Conservation (phyloP, 1,284 basidiomycete genomes). For the Neonothopanus nambi region DNA sequence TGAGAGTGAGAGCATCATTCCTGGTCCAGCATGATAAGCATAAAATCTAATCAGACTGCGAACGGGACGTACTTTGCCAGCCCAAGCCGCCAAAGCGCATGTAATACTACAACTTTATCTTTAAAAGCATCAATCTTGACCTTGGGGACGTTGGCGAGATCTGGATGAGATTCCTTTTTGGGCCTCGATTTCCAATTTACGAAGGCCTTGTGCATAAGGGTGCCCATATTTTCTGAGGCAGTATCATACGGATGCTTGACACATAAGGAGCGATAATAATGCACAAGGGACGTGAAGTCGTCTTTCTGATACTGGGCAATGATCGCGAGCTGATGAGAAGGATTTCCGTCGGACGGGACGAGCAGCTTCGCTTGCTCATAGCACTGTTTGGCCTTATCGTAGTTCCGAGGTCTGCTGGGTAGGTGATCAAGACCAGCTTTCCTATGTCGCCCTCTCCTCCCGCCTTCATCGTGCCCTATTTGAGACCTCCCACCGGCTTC, state of each 20-base stretch:
- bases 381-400: conserved; percentile 73
- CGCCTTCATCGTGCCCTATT: conserved; percentile 61
- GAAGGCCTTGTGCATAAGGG: conserved; percentile 66
- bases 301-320: conserved; percentile 85
- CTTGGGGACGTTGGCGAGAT: conserved; percentile 37
- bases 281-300: conserved; percentile 76
- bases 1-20: conserved; percentile 45
- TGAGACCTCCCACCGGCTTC: conserved; percentile 66
- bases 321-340: conserved; percentile 95
- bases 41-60: not conserved
- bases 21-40: conserved; percentile 21
- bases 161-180: conserved; percentile 31
- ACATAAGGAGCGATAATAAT: conserved; percentile 92
- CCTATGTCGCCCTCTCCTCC: conserved; percentile 39
- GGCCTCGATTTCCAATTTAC: conserved; percentile 52
- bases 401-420: conserved; percentile 65
- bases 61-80: conserved; percentile 53
- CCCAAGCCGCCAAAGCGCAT: conserved; percentile 68
- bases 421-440: conserved; percentile 44
- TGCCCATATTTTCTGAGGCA: conserved; percentile 83
- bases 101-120: conserved; percentile 70
- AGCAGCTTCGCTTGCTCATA: conserved; percentile 85
- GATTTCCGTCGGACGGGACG: conserved; percentile 82
- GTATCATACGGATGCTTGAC: conserved; percentile 86
- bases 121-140: conserved; percentile 63